These are phyloP conservation scores for Tetraselmis chui DNA, from an alignment of 139 green algal species.

Conservation along the genomic window DNA sequence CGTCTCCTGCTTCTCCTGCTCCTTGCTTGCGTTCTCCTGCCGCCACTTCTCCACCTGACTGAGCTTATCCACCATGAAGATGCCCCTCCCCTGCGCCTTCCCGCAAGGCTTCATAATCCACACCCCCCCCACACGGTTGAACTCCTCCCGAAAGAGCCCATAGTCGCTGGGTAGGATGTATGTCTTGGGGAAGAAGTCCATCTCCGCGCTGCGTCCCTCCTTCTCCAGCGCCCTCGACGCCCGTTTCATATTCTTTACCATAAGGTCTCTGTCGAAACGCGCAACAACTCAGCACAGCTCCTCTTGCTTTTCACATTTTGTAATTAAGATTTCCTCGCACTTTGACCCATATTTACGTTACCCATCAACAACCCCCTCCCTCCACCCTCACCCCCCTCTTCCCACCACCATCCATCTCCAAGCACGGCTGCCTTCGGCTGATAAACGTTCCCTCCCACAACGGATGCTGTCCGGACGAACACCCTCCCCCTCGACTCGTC, in stretches of 20 bases:
- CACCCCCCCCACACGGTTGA: constrained; percentile 18
- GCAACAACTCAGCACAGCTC: no score
- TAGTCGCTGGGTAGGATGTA: constrained; percentile 9
- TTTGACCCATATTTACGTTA: no score
- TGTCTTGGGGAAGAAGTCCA: background rate
- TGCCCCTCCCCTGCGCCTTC: constrained; percentile 33
- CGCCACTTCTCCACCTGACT: constrained; percentile 10
- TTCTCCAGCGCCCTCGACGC: background rate
- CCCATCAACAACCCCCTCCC: no score
- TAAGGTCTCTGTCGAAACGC: constrained; percentile 27
- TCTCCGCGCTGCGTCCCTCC: background rate
- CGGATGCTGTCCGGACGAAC: no score
- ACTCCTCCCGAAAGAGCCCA: constrained; percentile 28
- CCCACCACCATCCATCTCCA: no score
- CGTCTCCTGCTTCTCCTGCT: constrained; percentile 27
- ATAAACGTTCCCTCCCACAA: no score
- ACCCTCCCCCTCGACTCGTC: no score
- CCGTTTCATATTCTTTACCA: constrained; percentile 42
- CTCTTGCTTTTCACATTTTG: no score
- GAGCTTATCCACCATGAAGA: constrained; percentile 34
- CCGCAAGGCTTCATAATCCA: constrained; percentile 47
- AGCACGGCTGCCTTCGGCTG: no score
- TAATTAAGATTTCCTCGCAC: no score
- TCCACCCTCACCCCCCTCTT: no score
- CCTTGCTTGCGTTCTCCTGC: constrained; percentile 23